Base-by-base conservation (phyloP, 2,329 filamentous ascomycete species). In the Madurella mycetomatis region DNA sequence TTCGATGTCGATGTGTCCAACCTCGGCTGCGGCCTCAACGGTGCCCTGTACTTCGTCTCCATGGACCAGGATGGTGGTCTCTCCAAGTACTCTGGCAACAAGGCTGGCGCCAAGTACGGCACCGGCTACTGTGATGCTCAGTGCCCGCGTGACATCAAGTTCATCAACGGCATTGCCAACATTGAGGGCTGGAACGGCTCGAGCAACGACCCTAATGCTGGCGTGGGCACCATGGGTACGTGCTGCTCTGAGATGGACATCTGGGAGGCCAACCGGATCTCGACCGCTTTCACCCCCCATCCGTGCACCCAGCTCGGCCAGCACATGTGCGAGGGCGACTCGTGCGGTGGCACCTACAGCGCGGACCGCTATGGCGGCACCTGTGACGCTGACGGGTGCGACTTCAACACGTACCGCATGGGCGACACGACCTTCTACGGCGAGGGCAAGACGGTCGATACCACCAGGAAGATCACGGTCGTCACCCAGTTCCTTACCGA, bases 1-100 rank as follows among this genome's bases (percentile, higher is more conserved):
- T 87, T 89, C 58, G 85, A 88, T 52, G 85, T 88, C 25, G 86
- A 89, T 66, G 81, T 87, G 43, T 87, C 84, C 41, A 78, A 79
- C 62, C 73, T 87, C 17, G 79, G 81, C 56, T 90, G 86, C 64
- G 86, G 86, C 56, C 72, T 89, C 55, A 89, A 90, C 70, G 86
- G 85, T 51, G 86, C 86, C 44, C 72, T 89, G 45, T 88, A 89
- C 73, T 81, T 84, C 52, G 77, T 81, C 44, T 74, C 77, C 65
- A 85, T 85, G 82, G 79, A 82, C 40, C 69, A 72, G 16, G 80
- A 84, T 60, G 81, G 81, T 60, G 81, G 81, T 46, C 65, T 73
- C 60, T 63, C 69, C 66, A 76, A 75, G 67, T 80, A 77, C 68
- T 54, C 70, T 2, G 70, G 68, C 66, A 84, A 78, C 70, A 73